Evolutionary conservation across 768 basidiomycete genomes (phyloP).

Genomic region (Boletus pseudo-olivaceus): DNA sequence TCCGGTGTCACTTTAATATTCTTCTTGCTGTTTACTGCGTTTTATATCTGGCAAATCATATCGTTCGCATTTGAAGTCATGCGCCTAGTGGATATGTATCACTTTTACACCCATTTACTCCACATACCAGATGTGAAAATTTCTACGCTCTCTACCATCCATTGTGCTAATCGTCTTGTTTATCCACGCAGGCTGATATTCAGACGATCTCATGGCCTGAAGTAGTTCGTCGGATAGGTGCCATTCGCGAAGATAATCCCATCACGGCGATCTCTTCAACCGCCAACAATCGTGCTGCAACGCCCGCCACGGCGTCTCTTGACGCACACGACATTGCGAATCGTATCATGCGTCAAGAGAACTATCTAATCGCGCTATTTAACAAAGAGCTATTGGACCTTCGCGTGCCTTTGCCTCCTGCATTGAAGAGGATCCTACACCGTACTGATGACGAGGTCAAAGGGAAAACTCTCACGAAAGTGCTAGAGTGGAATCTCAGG

Average conservation of each 20-base stretch:
- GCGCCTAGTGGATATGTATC: conserved; percentile 90
- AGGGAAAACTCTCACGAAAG: conserved; percentile 79
- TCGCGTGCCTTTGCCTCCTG: conserved; percentile 69
- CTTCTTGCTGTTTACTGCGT: conserved; percentile 78
- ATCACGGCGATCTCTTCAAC: conserved; percentile 80
- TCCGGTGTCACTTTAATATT: conserved; percentile 83
- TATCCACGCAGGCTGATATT: conserved; percentile 81
- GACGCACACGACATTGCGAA: conserved; percentile 99
- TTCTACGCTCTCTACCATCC: not conserved
- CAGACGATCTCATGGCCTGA: conserved; percentile 97
- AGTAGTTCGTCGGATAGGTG: conserved; percentile 84
- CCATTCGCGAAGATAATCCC: conserved; percentile 91
- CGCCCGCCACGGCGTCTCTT: conserved; percentile 76
- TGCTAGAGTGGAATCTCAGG: conserved; percentile 95
- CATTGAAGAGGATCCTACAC: conserved; percentile 49
- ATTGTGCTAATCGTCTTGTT: conserved; percentile 11
- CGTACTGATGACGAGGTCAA: conserved; percentile 51
- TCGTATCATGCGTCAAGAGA: conserved; percentile 96
- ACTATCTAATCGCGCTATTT: conserved; percentile 96
- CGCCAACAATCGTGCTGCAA: conserved; percentile 45
- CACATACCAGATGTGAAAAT: conserved; percentile 85
- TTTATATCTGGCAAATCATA: conserved; percentile 86
- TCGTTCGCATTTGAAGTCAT: conserved; percentile 71
- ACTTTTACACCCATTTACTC: conserved; percentile 92
- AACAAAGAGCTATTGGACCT: conserved; percentile 95